Base-by-base conservation (phyloP, 129 eudicot genomes). In the Lactuca sativa region DNA sequence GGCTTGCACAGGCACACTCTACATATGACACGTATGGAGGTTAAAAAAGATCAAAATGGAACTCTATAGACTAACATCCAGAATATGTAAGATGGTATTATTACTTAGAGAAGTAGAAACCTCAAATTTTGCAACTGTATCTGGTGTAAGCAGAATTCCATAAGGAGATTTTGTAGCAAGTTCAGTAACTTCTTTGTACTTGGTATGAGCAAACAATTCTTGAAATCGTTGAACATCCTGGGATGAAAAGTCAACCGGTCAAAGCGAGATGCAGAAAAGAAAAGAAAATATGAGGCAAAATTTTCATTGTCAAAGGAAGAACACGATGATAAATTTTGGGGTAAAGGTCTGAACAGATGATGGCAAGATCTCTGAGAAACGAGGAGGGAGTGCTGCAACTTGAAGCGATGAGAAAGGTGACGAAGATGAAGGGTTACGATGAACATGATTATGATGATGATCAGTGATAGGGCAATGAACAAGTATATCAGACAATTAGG, bases 1-100 rank as follows among this genome's bases (percentile, higher is more conserved):
- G 74, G 98, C 88, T 89, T 93, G 98, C 47, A 93, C 98, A 66
- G 98, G 98, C 74, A 93, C 98, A 80, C 98, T 93, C 98, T 93
- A 86, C 76, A 79, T 9, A 74, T 18, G 60, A 75, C 15, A 74
- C 49, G 34, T 31, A 31, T 17, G 38, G 10, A 17, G 49, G 66
- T 64, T 56, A 59, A 40, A 61, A 8, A 66, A 34, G 25, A 15
- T 59, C 17, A 48, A 36, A 58, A 15, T 16, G 53, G 16, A 10
- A 51, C 12, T 21, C 58, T 59, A 41, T 47, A n/a, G 43, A 13
- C 36, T 55, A 74, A 56, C 25, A 64, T 54, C 48, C 71, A 30
- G 56, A n/a, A n/a, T n/a, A n/a, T n/a, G n/a, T n/a, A n/a, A 21
- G 48, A 62, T 44, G 66, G 47, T 63, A 34, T 54, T 37, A 16